phyloP scores from a whole-genome alignment of 306 rosid species.

The Canavalia gladiata region DNA sequence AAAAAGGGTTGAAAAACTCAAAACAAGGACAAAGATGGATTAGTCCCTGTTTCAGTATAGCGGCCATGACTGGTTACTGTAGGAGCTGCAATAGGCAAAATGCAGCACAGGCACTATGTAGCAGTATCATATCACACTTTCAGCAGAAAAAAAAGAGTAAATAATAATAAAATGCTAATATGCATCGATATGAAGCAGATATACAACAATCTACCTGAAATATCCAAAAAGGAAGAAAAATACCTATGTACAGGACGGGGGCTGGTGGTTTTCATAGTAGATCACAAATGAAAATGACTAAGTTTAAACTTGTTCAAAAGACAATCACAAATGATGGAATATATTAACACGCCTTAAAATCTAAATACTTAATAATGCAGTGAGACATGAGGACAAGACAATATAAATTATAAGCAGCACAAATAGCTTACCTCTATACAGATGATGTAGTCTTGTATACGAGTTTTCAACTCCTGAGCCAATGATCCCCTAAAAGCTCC shows the following conservation, averaged over 20 bases:
- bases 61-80: neutral
- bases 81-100: too few species aligned
- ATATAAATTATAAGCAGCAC: neutral
- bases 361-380: too few species aligned
- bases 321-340: neutral
- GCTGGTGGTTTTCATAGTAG: neutral
- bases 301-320: neutral
- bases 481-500: conserved; percentile 80
- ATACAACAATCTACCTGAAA: too few species aligned
- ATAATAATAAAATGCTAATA: neutral
- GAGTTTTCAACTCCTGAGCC: conserved; percentile 78
- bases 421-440: conserved; percentile 78
- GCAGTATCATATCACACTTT: conserved; percentile 18
- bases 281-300: neutral
- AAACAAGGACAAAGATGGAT: neutral
- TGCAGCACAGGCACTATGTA: neutral
- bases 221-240: neutral
- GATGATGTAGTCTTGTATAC: conserved; percentile 84
- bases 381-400: neutral
- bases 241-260: neutral
- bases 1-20: neutral
- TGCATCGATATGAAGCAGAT: too few species aligned
- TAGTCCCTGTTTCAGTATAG: neutral
- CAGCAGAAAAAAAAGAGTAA: neutral
- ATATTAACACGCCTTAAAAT: neutral